Conservation (phyloP, 352 stramenopile species). For the Globisporangium polare region DNA sequence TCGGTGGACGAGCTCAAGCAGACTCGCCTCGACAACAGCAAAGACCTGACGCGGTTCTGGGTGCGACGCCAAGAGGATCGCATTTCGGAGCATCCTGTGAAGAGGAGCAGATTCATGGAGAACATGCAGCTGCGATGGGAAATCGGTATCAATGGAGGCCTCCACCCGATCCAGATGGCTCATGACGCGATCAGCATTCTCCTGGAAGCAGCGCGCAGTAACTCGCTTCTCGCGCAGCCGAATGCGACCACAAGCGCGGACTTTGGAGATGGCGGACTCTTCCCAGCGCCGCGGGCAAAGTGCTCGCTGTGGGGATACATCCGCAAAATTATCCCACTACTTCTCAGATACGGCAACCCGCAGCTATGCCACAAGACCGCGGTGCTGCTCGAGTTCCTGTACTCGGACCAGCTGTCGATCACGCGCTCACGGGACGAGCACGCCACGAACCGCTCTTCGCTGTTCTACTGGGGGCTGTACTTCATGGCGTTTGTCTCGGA, state of each 20-base stretch:
- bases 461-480: slow-evolving; percentile 71
- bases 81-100: slow-evolving; percentile 23
- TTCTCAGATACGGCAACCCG: slow-evolving; percentile 40
- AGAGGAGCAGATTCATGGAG: slow-evolving; percentile 47
- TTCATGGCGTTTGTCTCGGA: slow-evolving; percentile 68
- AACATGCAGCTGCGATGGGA: slow-evolving; percentile 80
- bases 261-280: slow-evolving; percentile 28
- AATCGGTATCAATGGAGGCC: slow-evolving; percentile 43
- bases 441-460: slow-evolving; percentile 28
- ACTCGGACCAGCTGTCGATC: slow-evolving; percentile 25
- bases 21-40: slow-evolving; percentile 23
- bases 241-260: slow-evolving; percentile 11
- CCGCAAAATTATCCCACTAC: slow-evolving; percentile 45
- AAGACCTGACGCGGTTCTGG: slow-evolving; percentile 27
- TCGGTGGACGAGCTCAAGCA: slow-evolving; percentile 53
- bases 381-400: slow-evolving; percentile 66
- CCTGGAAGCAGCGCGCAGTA: slow-evolving; percentile 58
- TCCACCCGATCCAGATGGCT: slow-evolving; percentile 53
- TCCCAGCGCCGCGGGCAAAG: slow-evolving; percentile 53
- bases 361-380: slow-evolving; percentile 53
- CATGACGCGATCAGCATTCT: slow-evolving; percentile 69
- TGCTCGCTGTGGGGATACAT: slow-evolving; percentile 43
- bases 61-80: slow-evolving; percentile 31
- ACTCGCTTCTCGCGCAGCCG: slow-evolving; percentile 31
- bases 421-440: slow-evolving; percentile 25